Percentiles rank a stretch among this genome's conserved stretches.
Evolutionary conservation across 495 filamentous ascomycete genomes (phyloP).

Genomic region (Neurospora sp.): DNA sequence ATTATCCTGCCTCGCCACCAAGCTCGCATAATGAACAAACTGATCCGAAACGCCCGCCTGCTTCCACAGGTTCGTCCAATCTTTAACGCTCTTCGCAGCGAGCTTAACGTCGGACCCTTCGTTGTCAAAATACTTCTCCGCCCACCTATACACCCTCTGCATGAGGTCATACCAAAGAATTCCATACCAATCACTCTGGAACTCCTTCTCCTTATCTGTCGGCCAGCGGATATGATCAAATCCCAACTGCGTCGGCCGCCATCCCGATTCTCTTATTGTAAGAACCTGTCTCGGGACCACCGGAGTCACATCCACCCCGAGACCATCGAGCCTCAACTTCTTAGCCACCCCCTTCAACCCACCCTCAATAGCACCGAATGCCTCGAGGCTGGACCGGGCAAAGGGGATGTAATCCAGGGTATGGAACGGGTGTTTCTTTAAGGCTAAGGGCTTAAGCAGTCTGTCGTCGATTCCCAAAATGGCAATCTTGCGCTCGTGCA

Average conservation of each 20-base stretch:
- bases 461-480: background rate
- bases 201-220: conserved; percentile 2
- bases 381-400: background rate
- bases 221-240: background rate
- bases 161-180: conserved; percentile 9
- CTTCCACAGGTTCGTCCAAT: conserved; percentile 3
- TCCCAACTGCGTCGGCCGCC: conserved; percentile 10
- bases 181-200: conserved; percentile 10
- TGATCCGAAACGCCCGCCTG: conserved; percentile 11
- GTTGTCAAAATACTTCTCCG: conserved; percentile 5
- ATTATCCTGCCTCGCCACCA: conserved; percentile 28
- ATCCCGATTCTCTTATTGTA: background rate
- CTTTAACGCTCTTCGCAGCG: background rate
- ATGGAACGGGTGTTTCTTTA: background rate
- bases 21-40: conserved; percentile 24
- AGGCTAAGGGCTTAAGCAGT: background rate
- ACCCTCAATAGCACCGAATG: background rate
- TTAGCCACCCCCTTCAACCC: background rate
- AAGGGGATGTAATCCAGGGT: background rate
- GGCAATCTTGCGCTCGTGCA: background rate
- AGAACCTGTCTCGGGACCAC: background rate
- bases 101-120: background rate
- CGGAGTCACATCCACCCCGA: background rate
- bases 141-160: background rate
- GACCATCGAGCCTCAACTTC: background rate